Evolutionary conservation across 1,139 yeast genomes (phyloP).

Genomic region (Diutina neorugosa): DNA sequence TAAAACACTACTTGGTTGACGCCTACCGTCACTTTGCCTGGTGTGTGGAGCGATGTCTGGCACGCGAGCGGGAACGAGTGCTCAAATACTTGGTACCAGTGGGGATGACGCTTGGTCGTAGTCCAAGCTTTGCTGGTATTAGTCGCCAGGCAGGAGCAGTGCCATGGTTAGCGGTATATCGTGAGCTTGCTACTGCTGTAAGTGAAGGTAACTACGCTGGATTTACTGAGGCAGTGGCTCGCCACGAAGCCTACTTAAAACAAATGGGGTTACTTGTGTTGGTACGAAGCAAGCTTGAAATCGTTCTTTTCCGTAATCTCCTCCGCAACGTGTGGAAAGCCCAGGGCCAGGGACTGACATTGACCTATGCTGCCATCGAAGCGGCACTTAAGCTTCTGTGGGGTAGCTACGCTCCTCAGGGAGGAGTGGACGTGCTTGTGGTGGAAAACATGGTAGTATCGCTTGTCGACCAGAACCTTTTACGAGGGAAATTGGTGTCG

Average conservation of each 20-base stretch:
- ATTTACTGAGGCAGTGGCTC: slow-evolving; percentile 19
- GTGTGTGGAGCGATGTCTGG: slow-evolving; percentile 41
- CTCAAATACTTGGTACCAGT: slow-evolving; percentile 46
- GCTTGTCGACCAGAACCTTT: slow-evolving; percentile 38
- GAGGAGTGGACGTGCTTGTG: slow-evolving; percentile 16
- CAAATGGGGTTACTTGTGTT: slow-evolving; percentile 21
- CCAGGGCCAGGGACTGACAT: slow-evolving; percentile 14
- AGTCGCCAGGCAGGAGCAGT: slow-evolving; percentile 15
- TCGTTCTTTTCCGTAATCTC: slow-evolving; percentile 36
- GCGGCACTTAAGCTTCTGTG: slow-evolving; percentile 11
- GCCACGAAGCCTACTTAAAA: slow-evolving; percentile 25
- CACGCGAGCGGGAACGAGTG: slow-evolving; percentile 22
- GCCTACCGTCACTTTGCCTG: slow-evolving; percentile 51
- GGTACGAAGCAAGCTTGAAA: slow-evolving; percentile 27
- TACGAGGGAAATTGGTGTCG: slow-evolving; percentile 42
- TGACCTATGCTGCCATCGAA: slow-evolving; percentile 19
- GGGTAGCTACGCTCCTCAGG: slow-evolving; percentile 6
- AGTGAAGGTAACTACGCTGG: slow-evolving; percentile 27
- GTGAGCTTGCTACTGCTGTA: slow-evolving; percentile 21
- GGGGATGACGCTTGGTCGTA: slow-evolving; percentile 40
- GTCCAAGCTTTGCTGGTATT: slow-evolving; percentile 25
- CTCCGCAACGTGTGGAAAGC: slow-evolving; percentile 23
- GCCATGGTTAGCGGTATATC: slow-evolving; percentile 13
- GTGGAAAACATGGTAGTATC: slow-evolving; percentile 39
- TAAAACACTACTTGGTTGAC: slow-evolving; percentile 43